Evolutionary conservation across 2,329 filamentous ascomycete genomes (phyloP), one percentile per base, ranked within the genome.

Genomic region (Cercospora sp.): DNA sequence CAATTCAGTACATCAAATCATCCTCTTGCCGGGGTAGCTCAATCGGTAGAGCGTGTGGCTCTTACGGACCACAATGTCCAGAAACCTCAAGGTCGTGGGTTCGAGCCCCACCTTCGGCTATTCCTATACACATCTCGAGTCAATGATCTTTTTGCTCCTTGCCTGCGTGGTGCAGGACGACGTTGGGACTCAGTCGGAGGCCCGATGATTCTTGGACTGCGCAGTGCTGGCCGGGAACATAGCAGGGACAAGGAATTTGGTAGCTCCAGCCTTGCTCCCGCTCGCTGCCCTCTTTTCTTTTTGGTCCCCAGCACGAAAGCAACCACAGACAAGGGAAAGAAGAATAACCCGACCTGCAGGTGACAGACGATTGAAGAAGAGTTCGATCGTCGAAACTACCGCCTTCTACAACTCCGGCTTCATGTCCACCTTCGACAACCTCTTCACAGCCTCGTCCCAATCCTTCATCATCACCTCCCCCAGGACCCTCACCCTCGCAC

Each of bases 11-110:
- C 18, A 53, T 28, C 21, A 32, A 59, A 59, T 28, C 49, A 61
- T 28, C 40, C 58, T 32, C 63, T 45, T 72, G 81, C 81, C 81
- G 78, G 81, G 81, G 80, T 83, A 83, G 81, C 82, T 83, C 82
- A 83, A 83, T 83, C 80, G 82, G 81, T 80, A 82, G 81, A 82
- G 81, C 81, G 81, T 74, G 71, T 74, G 72, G 72, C 72, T 74
- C 71, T 74, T 73, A 72, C 49, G 28, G 59, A 59, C 37, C 8
- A 37, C 9, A 7, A 40, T 30, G 55, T 53, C 32, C 43, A 67
- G 63, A 55, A 63, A 73, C 70, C 71, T 71, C 70, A 71, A 73
- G 71, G 70, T 71, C 71, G 71, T 68, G 71, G 70, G 71, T 73
- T 71, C 69, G 68, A 72, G 71, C 71, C 71, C 70, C 71, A 68